Base-by-base conservation (phyloP, 2,329 filamentous ascomycete genomes). In the Trichoderma sp. region DNA sequence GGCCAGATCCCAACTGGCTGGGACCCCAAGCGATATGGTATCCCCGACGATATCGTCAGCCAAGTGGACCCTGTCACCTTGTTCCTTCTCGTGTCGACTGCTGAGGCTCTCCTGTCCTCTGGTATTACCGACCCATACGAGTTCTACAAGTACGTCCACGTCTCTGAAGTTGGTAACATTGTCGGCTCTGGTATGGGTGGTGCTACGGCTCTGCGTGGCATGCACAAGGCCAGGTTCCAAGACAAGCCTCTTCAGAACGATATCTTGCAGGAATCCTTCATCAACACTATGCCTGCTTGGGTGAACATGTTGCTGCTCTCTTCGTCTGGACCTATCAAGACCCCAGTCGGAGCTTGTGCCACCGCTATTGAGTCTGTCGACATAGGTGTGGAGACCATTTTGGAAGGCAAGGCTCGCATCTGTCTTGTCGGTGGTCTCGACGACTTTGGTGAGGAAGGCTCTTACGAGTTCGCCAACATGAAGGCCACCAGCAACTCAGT, bases 401-500 rank as follows among this genome's bases (percentile, higher is more conserved):
- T 97, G 76, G 95, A 98, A 81, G 96, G 96, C 82, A 99, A 99
- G 86, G 96, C 96, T 70, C 92, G 94, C 64, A 89, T 99, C 77
- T 98, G 95, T 86, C 91, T 99, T 73, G 96, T 99, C 70, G 96
- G 96, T 87, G 96, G 96, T 74, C 98, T 99, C 77, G 96, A 99
- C 83, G 96, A 99, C 83, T 97, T 99, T 85, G 94, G 96, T 77
- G 96, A 99, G 83, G 96, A 99, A 83, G 96, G 96, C 64, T 99
- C 96, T 1, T 99, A 97, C 78, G 96, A 99, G 81, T 99, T 99
- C 80, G 96, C 96, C 85, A 99, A 99, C 86, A 99, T 99, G 96
- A 97, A 97, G 83, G 96, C 96, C 70, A 99, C 96, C 68, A 97
- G 94, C 87, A 99, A 98, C 78, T 94, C 95, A 30, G 91, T 97